These are phyloP conservation scores for Paecilomyces dactylethromorphus DNA, from an alignment of 2,329 filamentous ascomycete genomes.

Conservation along the genomic window DNA sequence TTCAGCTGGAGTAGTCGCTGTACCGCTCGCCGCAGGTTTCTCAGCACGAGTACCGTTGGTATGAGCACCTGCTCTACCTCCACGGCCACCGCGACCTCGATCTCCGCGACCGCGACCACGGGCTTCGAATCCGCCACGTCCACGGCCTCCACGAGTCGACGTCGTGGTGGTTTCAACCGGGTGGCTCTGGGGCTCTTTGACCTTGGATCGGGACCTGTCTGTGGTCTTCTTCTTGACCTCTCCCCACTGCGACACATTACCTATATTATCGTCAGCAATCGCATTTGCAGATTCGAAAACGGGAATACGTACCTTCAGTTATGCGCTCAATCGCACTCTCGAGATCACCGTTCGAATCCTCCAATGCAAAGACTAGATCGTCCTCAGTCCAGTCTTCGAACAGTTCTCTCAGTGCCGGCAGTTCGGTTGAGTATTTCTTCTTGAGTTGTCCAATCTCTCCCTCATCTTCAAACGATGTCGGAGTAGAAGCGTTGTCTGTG, in stretches of 20 bases:
- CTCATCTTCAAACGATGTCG: conserved; percentile 66
- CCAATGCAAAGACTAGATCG: conserved; percentile 85
- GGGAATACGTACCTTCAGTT: conserved; percentile 36
- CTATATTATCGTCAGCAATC: conserved; percentile 19
- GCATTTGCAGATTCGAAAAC: background rate
- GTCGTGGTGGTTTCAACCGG: conserved; percentile 26
- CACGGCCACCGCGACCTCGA: conserved; percentile 42
- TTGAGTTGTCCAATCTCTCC: conserved; percentile 88
- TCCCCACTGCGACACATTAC: conserved; percentile 47
- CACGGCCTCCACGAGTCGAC: conserved; percentile 35
- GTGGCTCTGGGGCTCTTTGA: conserved; percentile 35
- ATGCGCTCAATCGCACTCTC: conserved; percentile 46
- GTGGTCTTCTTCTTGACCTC: conserved; percentile 47
- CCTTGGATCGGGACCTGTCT: conserved; percentile 40
- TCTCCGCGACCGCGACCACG: conserved; percentile 43
- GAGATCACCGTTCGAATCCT: conserved; percentile 58
- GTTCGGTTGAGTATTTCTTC: conserved; percentile 75
- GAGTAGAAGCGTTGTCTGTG: conserved; percentile 53
- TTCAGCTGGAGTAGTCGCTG: conserved; percentile 16
- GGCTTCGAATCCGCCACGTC: conserved; percentile 40
- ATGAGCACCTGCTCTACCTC: conserved; percentile 36
- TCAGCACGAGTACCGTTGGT: conserved; percentile 37
- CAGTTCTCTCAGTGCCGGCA: conserved; percentile 80
- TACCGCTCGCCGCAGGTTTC: conserved; percentile 20
- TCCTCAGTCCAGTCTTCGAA: conserved; percentile 94